Conservation (phyloP, 1,139 yeast genomes). For the Arxiozyma slooffiae region DNA sequence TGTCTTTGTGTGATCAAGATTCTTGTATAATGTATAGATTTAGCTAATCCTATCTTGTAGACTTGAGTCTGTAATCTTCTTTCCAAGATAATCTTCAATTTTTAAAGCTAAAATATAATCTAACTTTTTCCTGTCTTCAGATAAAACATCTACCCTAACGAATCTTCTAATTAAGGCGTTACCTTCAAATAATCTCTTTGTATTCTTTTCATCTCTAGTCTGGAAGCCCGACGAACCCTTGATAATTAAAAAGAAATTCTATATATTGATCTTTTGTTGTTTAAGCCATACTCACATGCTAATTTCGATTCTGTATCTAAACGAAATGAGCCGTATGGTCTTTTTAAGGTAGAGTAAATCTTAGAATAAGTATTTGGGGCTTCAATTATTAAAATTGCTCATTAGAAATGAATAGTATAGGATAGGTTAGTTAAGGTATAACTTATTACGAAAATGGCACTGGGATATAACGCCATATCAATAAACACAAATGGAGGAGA, state of each 20-base stretch:
- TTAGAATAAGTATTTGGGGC: slow-evolving; percentile 99
- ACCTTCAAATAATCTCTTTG: slow-evolving; percentile 99
- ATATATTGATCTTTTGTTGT: slow-evolving; percentile 94
- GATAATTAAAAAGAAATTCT: slow-evolving; percentile 78
- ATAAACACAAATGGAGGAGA: too few relatives aligned
- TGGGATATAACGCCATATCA: not conserved
- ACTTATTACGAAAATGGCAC: not conserved
- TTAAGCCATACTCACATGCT: slow-evolving; percentile 99
- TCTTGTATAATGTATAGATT: slow-evolving; percentile 99
- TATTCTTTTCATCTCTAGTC: slow-evolving; percentile 99
- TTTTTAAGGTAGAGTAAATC: slow-evolving; percentile 98
- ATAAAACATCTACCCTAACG: slow-evolving; percentile 77
- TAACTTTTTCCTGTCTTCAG: slow-evolving; percentile 99
- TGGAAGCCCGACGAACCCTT: slow-evolving; percentile 99
- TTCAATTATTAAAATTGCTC: slow-evolving; percentile 36
- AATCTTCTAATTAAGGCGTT: slow-evolving; percentile 67
- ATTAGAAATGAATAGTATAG: not conserved
- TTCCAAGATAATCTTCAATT: slow-evolving; percentile 98
- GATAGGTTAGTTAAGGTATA: not conserved
- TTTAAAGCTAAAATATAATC: slow-evolving; percentile 97
- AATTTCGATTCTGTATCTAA: slow-evolving; percentile 97
- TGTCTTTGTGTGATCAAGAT: slow-evolving; percentile 97
- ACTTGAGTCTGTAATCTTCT: slow-evolving; percentile 99
- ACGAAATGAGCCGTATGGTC: slow-evolving; percentile 97
- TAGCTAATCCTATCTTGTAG: slow-evolving; percentile 98